phyloP scores from a whole-genome alignment of 371 early-diverging fungal genomes.

The Mucor velutinosus region DNA sequence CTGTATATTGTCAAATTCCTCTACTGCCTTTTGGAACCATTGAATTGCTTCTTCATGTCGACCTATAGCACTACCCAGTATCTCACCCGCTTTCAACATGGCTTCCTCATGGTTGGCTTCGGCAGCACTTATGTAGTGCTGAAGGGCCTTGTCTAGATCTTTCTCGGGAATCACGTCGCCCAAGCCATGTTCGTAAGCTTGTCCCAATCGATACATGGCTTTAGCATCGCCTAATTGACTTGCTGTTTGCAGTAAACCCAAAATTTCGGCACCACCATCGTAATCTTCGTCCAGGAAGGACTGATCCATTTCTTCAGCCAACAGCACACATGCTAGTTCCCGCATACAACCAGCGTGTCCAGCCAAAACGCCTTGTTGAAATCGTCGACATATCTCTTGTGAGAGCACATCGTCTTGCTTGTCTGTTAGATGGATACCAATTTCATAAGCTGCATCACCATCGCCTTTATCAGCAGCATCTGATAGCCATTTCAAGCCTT shows the following conservation, averaged over 20 bases:
- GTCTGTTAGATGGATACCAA: constrained; percentile 11
- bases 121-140: constrained; percentile 13
- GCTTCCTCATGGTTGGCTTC: not conserved
- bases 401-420: constrained; percentile 3
- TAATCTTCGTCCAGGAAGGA: constrained; percentile 1
- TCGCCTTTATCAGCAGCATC: constrained; percentile 24
- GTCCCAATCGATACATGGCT: constrained; percentile 13
- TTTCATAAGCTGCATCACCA: constrained; percentile 25
- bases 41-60: constrained; percentile 15
- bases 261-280: constrained; percentile 1
- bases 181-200: constrained; percentile 13
- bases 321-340: constrained; percentile 15
- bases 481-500: constrained; percentile 14
- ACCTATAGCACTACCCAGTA: not conserved
- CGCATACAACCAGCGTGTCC: constrained; percentile 29
- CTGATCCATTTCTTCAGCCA: constrained; percentile 9
- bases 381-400: constrained; percentile 4
- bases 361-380: constrained; percentile 12
- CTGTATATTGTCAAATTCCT: not conserved
- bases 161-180: not conserved
- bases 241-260: constrained; percentile 7
- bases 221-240: constrained; percentile 8
- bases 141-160: constrained; percentile 9
- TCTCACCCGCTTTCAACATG: constrained; percentile 13
- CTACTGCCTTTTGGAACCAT: constrained; percentile 16